Evolutionary conservation across 1,284 basidiomycete genomes (phyloP), one percentile per base, ranked within the genome.

Genomic region (Cutaneotrichosporon sp.): DNA sequence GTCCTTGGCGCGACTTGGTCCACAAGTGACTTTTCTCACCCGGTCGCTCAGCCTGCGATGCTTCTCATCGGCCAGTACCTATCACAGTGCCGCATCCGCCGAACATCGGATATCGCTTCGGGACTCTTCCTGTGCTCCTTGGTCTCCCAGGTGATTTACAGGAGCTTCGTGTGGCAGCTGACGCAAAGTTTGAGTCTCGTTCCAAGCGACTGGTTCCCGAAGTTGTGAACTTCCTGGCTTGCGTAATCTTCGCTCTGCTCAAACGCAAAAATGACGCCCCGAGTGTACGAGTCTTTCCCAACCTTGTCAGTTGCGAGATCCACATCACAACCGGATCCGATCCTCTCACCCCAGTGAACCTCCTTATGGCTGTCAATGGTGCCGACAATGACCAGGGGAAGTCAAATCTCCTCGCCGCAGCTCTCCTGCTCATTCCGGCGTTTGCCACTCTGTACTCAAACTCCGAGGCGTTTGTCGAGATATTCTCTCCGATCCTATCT

Each of bases 61-160:
- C 75, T 97, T 20, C 81, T 98, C 43, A 88, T 97, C 77, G 90
- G 87, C 1, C 86, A 92, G 49, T 98, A 97, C 70, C 84, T 99
- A 14, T 86, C 85, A 4, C 81, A 98, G 38, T 81, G 84, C 44
- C 84, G 91, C 4, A 81, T 98, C 5, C 80, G 93, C 42, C 82
- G 81, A 8, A 67, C 88, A 9, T 60, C 73, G 11, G 93, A 98
- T 72, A 65, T 97, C 39, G 81, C 86, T 0, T 87, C 86, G 46
- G 93, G 94, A 0, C 76, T 97, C 33, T 97, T 96, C 79, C 76
- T 98, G 14, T 88, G 86, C 71, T 88, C 88, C 3, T 75, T 97
- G 6, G 84, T 90, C 63, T 66, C 77, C 3, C 78, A 77, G 65
- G 76, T 77, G 33, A 51, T 72, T 60, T 31, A 8, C n/a, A n/a